phyloP scores from a whole-genome alignment of 768 basidiomycete genomes.

The Rickenella mellea region DNA sequence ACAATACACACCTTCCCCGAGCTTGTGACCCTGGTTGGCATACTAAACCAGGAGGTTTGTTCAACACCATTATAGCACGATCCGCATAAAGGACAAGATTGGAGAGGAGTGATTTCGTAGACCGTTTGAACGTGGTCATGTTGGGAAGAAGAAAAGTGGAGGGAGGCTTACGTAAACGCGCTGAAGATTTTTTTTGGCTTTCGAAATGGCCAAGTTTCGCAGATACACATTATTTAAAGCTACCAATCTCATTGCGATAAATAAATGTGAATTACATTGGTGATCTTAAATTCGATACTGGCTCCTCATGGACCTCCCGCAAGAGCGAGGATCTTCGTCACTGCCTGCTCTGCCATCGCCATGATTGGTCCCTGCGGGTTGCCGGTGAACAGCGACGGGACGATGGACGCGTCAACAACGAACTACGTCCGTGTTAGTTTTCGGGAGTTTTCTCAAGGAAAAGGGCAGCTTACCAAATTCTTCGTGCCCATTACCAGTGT shows the following conservation, averaged over 20 bases:
- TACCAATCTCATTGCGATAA: too few species aligned
- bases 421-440: constrained; percentile 30
- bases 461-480: constrained; percentile 21
- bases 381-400: constrained; percentile 45
- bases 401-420: constrained; percentile 42
- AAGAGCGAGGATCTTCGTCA: constrained; percentile 44
- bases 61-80: constrained; percentile 40
- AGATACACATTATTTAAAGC: too few species aligned
- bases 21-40: constrained; percentile 29
- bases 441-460: background rate
- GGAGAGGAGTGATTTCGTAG: too few species aligned
- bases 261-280: too few species aligned
- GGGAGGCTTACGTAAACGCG: too few species aligned
- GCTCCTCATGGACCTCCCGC: constrained; percentile 37
- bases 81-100: constrained; percentile 56
- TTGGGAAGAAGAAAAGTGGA: too few species aligned
- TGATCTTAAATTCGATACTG: too few species aligned
- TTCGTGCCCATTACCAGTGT: constrained; percentile 40
- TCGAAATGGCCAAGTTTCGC: too few species aligned
- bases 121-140: too few species aligned
- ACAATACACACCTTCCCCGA: background rate
- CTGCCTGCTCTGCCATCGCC: constrained; percentile 50
- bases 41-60: constrained; percentile 51
- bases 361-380: constrained; percentile 51
- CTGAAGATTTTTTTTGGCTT: too few species aligned